These are phyloP conservation scores for Ensete glaucum DNA, from an alignment of 176 grass and related monocot genomes.

Conservation along the genomic window DNA sequence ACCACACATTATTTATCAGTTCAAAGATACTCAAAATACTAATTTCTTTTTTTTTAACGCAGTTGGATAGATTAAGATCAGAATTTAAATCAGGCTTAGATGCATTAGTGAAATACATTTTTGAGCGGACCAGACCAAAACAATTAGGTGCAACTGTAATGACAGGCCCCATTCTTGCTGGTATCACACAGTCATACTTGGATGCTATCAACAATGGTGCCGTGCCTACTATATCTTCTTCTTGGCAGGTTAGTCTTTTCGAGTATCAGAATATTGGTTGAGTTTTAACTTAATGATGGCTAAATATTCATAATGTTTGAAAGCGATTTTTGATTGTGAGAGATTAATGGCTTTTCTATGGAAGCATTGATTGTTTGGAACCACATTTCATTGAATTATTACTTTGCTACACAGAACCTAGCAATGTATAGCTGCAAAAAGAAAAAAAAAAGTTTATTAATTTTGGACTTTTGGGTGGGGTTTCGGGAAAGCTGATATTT, in stretches of 20 bases:
- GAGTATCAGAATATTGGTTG: too few species aligned
- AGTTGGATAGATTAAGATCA: constrained; percentile 69
- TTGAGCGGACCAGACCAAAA: constrained; percentile 91
- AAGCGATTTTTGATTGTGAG: too few species aligned
- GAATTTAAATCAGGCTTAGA: constrained; percentile 84
- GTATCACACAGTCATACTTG: constrained; percentile 91
- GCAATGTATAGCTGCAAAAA: too few species aligned
- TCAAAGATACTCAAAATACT: constrained; percentile 4
- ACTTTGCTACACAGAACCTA: too few species aligned
- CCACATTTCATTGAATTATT: too few species aligned
- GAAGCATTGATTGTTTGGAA: too few species aligned
- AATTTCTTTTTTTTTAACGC: constrained; percentile 23
- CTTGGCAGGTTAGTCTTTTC: constrained; percentile 59
- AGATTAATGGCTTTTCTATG: too few species aligned
- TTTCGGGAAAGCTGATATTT: too few species aligned
- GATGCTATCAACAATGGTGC: constrained; percentile 95
- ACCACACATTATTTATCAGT: not conserved
- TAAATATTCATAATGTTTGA: too few species aligned
- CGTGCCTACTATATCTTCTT: constrained; percentile 85
- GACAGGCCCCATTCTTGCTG: constrained; percentile 91
- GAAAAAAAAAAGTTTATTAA: too few species aligned
- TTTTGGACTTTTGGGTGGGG: too few species aligned
- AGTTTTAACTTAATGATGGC: too few species aligned
- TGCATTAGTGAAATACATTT: constrained; percentile 80
- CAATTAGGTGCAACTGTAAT: constrained; percentile 87